These are phyloP conservation scores for Talaromyces amestolkiae DNA, from an alignment of 2,329 filamentous ascomycete species.

Conservation along the genomic window DNA sequence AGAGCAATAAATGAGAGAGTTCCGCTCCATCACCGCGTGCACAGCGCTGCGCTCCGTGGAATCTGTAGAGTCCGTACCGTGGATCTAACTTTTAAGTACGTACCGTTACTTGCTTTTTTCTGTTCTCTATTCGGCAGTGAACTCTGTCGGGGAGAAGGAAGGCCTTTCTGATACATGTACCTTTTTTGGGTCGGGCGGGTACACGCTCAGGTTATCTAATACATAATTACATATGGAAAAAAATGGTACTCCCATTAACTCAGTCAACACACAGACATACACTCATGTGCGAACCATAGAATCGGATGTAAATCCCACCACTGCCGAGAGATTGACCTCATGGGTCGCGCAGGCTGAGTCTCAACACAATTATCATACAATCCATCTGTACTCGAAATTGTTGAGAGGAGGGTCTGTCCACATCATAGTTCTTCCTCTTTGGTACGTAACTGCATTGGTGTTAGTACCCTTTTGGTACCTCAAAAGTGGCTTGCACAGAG, in stretches of 20 bases:
- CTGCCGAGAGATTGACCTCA: not conserved
- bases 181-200: not conserved
- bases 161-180: not conserved
- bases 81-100: not conserved
- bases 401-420: not conserved
- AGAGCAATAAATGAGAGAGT: not conserved
- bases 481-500: not conserved
- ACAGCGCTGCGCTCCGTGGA: not conserved
- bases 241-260: not conserved
- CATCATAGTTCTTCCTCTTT: not conserved
- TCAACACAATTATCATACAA: not conserved
- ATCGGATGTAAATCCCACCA: not conserved
- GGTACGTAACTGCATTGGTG: not conserved
- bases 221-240: not conserved
- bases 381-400: not conserved
- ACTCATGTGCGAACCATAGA: not conserved
- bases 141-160: not conserved
- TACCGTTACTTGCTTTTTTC: not conserved
- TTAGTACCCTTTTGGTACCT: not conserved
- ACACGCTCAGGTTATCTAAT: not conserved
- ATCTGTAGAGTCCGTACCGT: not conserved
- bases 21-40: not conserved
- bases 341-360: not conserved
- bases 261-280: not conserved
- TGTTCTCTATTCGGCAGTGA: not conserved